Conservation (phyloP, 1,284 basidiomycete genomes). For the Ustilago trichophora region DNA sequence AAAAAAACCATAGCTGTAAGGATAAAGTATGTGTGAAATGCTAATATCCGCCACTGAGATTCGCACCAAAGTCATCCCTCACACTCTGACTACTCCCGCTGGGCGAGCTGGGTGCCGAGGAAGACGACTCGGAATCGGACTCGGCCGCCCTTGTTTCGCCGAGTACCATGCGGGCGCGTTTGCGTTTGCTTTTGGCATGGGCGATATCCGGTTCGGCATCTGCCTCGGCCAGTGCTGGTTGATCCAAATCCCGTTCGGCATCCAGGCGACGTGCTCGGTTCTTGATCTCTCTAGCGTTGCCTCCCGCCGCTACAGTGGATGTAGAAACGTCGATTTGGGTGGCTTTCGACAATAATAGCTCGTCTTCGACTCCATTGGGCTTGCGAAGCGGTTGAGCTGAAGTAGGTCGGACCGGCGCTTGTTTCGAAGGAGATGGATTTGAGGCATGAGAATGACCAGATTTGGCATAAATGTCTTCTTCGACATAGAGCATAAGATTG, state of each 20-base stretch:
- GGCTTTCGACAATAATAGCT: constrained; percentile 26
- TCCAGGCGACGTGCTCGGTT: constrained; percentile 32
- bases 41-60: constrained; percentile 23
- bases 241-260: constrained; percentile 39
- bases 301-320: too few relatives aligned
- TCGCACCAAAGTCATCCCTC: constrained; percentile 70
- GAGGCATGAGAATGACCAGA: too few relatives aligned
- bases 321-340: constrained; percentile 27
- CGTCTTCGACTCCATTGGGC: constrained; percentile 8
- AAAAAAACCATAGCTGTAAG: background rate
- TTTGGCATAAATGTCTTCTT: constrained; percentile 44
- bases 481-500: constrained; percentile 49
- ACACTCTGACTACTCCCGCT: constrained; percentile 66
- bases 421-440: background rate
- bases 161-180: constrained; percentile 38
- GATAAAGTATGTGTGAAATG: too few relatives aligned
- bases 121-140: constrained; percentile 18
- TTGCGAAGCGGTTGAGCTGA: constrained; percentile 16
- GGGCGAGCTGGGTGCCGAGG: constrained; percentile 12
- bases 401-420: constrained; percentile 1
- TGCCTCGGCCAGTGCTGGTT: constrained; percentile 30
- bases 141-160: constrained; percentile 43
- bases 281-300: constrained; percentile 27
- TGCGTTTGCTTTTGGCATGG: constrained; percentile 34
- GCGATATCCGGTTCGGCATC: constrained; percentile 29